phyloP scores from a whole-genome alignment of 192 early-diverging fungal species.

The Backusella morwellensis region DNA sequence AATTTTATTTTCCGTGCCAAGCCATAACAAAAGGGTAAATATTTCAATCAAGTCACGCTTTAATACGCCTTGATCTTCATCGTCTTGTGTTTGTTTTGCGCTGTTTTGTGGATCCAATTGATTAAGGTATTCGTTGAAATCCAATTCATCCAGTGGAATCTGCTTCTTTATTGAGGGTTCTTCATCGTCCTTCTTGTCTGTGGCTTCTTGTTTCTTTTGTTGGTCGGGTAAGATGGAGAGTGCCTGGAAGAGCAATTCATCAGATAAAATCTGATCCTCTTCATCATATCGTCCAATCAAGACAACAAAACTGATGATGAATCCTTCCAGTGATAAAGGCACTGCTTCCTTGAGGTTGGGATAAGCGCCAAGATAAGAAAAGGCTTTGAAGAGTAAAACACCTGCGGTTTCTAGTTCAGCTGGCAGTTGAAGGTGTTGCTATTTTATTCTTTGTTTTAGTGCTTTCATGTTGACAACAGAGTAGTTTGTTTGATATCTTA shows the following conservation, averaged over 20 bases:
- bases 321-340: conserved; percentile 22
- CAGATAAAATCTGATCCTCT: neutral
- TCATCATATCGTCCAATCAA: conserved; percentile 24
- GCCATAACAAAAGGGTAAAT: conserved; percentile 25
- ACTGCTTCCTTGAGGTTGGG: conserved; percentile 18
- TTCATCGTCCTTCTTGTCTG: neutral
- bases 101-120: conserved; percentile 4
- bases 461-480: neutral
- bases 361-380: conserved; percentile 33
- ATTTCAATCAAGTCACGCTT: conserved; percentile 16
- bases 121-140: conserved; percentile 20
- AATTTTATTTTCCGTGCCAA: neutral
- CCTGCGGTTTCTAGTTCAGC: conserved; percentile 26
- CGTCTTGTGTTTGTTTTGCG: neutral
- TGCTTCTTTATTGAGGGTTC: neutral
- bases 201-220: neutral
- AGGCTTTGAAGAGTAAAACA: conserved; percentile 34
- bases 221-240: conserved; percentile 18
- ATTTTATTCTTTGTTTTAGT: neutral
- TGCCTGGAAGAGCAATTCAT: conserved; percentile 23
- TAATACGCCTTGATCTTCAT: neutral
- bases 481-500: neutral
- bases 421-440: conserved; percentile 29
- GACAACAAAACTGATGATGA: conserved; percentile 28
- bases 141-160: conserved; percentile 27